A percentile compares a stretch with the other conserved stretches of the same genome.
Conservation (phyloP, 257 asterid genomes). For the Scutellaria minor region DNA sequence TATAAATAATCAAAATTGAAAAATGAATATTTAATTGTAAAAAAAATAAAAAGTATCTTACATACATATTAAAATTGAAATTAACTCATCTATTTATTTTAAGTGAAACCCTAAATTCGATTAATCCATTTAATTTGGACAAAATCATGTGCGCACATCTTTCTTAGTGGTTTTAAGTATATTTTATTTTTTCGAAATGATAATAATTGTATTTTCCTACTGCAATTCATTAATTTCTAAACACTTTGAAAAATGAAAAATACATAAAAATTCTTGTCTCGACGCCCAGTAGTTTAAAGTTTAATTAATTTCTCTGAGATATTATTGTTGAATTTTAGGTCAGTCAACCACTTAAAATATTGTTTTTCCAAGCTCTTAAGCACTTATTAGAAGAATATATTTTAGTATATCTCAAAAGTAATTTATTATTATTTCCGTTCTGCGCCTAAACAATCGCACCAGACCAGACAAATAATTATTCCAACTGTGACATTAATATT, state of each 20-base stretch:
- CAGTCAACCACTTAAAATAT: constrained; percentile 34
- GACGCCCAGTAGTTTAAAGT: neutral
- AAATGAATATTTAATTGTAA: too few relatives aligned
- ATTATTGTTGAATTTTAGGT: constrained; percentile 33
- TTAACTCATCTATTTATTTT: too few relatives aligned
- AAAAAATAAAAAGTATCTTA: too few relatives aligned
- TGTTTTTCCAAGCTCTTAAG: constrained; percentile 18
- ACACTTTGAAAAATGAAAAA: neutral
- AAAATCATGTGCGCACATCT: neutral
- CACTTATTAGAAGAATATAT: constrained; percentile 30
- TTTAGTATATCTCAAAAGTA: constrained; percentile 23
- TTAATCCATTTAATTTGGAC: too few relatives aligned
- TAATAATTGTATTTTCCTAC: too few relatives aligned
- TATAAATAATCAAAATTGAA: too few relatives aligned
- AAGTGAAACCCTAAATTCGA: too few relatives aligned
- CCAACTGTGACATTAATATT: constrained; percentile 28
- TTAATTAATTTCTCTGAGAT: neutral
- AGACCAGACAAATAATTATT: constrained; percentile 33
- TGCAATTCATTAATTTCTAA: neutral
- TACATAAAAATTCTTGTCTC: neutral
- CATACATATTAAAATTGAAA: too few relatives aligned
- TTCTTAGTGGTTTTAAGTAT: neutral
- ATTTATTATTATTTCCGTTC: constrained; percentile 25
- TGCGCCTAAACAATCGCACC: constrained; percentile 37
- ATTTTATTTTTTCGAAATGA: too few relatives aligned